phyloP scores from a whole-genome alignment of 306 rosid species.

The Gleditsia sinensis region DNA sequence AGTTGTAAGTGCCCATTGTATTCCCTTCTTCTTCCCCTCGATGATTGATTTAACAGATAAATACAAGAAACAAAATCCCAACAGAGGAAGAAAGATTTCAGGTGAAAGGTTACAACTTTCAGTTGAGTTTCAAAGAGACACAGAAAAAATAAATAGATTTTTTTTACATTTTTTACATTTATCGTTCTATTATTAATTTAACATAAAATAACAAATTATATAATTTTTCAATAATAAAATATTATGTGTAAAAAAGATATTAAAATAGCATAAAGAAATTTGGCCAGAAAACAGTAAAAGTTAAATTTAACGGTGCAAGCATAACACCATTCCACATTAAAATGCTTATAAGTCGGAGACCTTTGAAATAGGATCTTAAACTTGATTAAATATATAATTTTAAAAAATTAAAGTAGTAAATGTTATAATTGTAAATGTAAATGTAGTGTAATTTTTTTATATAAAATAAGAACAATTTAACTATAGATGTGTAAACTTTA shows the following conservation, averaged over 20 bases:
- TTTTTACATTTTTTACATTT: neutral
- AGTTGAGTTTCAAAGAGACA: too few relatives aligned
- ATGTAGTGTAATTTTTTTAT: too few relatives aligned
- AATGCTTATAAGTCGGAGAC: neutral
- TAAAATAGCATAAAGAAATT: neutral
- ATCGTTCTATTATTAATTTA: neutral
- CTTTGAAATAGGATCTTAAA: neutral
- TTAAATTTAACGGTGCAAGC: too few relatives aligned
- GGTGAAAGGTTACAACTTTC: neutral
- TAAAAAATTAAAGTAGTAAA: too few relatives aligned
- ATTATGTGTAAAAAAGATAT: neutral
- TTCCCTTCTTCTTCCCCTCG: neutral
- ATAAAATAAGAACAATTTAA: too few relatives aligned
- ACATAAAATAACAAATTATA: neutral
- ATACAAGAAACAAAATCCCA: neutral
- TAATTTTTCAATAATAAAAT: too few relatives aligned
- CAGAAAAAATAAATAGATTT: neutral
- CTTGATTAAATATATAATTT: neutral
- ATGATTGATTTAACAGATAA: neutral
- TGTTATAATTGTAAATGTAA: too few relatives aligned
- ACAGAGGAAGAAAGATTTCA: neutral
- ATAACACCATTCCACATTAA: neutral
- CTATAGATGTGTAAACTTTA: too few relatives aligned
- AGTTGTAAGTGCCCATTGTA: constrained; percentile 36
- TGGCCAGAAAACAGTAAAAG: too few relatives aligned